Evolutionary conservation across 2,329 filamentous ascomycete genomes (phyloP).

Genomic region (Podosphaera aphanis): DNA sequence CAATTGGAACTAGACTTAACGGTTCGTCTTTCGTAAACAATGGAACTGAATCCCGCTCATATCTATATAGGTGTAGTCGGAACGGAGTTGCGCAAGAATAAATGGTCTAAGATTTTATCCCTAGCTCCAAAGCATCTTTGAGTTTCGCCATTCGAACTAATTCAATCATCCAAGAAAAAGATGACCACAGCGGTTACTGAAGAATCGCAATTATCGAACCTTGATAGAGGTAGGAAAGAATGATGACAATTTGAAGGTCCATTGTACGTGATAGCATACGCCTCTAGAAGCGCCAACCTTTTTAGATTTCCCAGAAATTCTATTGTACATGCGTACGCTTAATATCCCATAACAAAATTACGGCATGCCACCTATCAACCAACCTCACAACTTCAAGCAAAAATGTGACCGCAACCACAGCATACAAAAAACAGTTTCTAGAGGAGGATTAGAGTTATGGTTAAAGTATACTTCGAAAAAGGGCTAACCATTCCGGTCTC

Average conservation of each 20-base stretch:
- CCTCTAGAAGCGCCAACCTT: too few species aligned
- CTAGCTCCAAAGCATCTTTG: slow-evolving; percentile 69
- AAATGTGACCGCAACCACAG: slow-evolving; percentile 80
- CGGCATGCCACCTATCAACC: slow-evolving; percentile 3
- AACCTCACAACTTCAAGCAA: slow-evolving; percentile 23
- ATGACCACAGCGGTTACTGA: too few species aligned
- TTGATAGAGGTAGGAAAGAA: too few species aligned
- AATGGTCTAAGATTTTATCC: slow-evolving; percentile 96
- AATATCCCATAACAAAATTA: background rate
- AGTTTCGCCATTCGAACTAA: background rate
- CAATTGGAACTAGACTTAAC: slow-evolving; percentile 77
- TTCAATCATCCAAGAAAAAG: too few species aligned
- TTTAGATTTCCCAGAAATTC: too few species aligned
- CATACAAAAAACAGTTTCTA: slow-evolving; percentile 90
- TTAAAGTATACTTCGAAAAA: background rate
- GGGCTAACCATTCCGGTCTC: slow-evolving; percentile 88
- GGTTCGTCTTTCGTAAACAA: slow-evolving; percentile 22
- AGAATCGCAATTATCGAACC: too few species aligned
- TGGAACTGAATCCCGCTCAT: slow-evolving; percentile 4
- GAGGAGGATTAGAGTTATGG: background rate
- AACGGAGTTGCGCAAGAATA: slow-evolving; percentile 65
- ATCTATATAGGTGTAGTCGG: slow-evolving; percentile 50
- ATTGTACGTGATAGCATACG: too few species aligned
- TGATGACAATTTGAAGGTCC: too few species aligned
- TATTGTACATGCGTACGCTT: background rate